A percentile compares a stretch with the other conserved stretches of the same genome.
phyloP scores from a whole-genome alignment of 441 rosid genomes.

The Euphorbia corollata region DNA sequence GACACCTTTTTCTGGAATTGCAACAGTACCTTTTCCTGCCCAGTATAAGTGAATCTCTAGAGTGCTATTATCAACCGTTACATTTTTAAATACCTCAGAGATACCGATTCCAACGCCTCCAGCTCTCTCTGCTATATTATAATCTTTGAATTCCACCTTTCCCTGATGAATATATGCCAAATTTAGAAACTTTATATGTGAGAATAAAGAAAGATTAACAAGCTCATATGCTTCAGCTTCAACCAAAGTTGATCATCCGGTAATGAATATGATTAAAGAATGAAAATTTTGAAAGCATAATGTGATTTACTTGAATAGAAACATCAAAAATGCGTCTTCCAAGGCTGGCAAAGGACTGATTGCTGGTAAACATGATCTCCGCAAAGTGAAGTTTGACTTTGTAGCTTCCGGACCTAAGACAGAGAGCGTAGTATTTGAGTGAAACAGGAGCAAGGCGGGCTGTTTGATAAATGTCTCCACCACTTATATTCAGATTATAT shows the following conservation, averaged over 20 bases:
- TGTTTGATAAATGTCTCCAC: constrained; percentile 35
- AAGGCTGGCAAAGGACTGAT: constrained; percentile 41
- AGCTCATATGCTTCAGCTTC: too few species aligned
- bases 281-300: background rate
- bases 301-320: constrained; percentile 56
- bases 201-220: too few species aligned
- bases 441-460: constrained; percentile 73
- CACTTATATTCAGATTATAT: constrained; percentile 23
- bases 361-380: constrained; percentile 57
- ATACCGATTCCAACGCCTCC: constrained; percentile 49
- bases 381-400: constrained; percentile 78
- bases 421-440: constrained; percentile 69
- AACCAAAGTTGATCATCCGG: too few species aligned
- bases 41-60: constrained; percentile 70
- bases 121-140: constrained; percentile 53
- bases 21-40: constrained; percentile 74
- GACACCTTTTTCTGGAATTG: constrained; percentile 55
- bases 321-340: constrained; percentile 70
- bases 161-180: constrained; percentile 35
- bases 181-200: too few species aligned
- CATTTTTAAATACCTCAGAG: constrained; percentile 17
- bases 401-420: constrained; percentile 51
- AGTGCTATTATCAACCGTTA: constrained; percentile 50
- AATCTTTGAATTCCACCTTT: constrained; percentile 35
- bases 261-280: too few species aligned